Percentiles rank a stretch among this genome's conserved stretches.
phyloP scores from a whole-genome alignment of 2,329 filamentous ascomycete species.

The Pyrenophora teres region DNA sequence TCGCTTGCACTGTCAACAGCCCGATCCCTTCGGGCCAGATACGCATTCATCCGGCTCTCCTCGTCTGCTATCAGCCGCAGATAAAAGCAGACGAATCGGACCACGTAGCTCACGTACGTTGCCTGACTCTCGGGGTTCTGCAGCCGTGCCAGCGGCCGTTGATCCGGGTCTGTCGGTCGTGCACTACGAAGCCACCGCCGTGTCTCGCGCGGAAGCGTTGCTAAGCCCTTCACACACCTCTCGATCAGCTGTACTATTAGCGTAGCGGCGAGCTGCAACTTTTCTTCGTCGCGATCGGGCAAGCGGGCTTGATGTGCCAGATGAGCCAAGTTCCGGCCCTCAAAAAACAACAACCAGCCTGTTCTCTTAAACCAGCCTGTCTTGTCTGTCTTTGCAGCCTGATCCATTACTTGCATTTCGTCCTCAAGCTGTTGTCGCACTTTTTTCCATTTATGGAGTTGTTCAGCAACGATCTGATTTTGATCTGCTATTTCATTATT shows the following conservation, averaged over 20 bases:
- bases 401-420: not conserved
- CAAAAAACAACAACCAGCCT: not conserved
- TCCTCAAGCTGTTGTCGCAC: not conserved
- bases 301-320: not conserved
- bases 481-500: not conserved
- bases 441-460: too few relatives aligned
- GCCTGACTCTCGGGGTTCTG: too few relatives aligned
- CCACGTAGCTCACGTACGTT: constrained; percentile 16
- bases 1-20: constrained; percentile 6
- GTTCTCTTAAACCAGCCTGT: too few relatives aligned
- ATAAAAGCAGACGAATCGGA: constrained; percentile 14
- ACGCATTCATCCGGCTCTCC: constrained; percentile 8
- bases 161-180: constrained; percentile 2
- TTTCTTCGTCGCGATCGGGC: not conserved
- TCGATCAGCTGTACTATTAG: constrained; percentile 7
- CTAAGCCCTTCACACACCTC: not conserved
- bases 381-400: constrained; percentile 13
- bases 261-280: not conserved
- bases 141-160: constrained; percentile 8
- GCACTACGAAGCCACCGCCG: constrained; percentile 10
- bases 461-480: too few relatives aligned
- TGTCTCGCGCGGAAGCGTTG: constrained; percentile 8
- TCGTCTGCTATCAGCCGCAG: constrained; percentile 9
- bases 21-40: constrained; percentile 1
- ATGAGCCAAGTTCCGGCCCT: constrained; percentile 1